Conservation (phyloP, 2,329 filamentous ascomycete species). For the Diatrype stigma region DNA sequence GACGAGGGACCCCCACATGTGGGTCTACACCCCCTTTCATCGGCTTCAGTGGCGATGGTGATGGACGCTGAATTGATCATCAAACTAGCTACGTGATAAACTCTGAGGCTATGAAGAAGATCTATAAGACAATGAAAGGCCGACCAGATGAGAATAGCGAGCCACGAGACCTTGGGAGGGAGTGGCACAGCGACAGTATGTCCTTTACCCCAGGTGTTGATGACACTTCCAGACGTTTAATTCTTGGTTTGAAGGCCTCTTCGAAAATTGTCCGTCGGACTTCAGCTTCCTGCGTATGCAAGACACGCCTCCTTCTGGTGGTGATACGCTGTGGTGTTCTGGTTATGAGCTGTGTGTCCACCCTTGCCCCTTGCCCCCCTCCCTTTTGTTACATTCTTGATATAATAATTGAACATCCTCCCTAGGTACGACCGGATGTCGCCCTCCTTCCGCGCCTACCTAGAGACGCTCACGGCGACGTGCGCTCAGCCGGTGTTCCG, state of each 20-base stretch:
- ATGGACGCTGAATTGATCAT: neutral
- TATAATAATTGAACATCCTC: neutral
- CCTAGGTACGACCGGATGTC: constrained; percentile 44
- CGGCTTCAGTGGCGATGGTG: neutral
- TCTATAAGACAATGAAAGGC: constrained; percentile 33
- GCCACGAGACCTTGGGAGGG: constrained; percentile 26
- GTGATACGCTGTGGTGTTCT: constrained; percentile 38
- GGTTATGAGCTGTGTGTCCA: constrained; percentile 33
- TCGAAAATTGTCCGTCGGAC: constrained; percentile 27
- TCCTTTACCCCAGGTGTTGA: neutral
- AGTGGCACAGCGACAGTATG: constrained; percentile 33
- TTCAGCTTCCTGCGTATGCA: constrained; percentile 29
- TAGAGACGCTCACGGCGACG: constrained; percentile 42
- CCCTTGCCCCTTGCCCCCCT: neutral
- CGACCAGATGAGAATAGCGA: constrained; percentile 19
- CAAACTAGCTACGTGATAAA: constrained; percentile 32
- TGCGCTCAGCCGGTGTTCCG: constrained; percentile 36
- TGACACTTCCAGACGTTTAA: neutral
- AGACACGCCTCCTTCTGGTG: constrained; percentile 26
- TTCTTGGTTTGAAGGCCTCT: constrained; percentile 16
- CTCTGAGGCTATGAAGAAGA: constrained; percentile 29
- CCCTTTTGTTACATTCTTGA: neutral
- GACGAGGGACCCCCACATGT: constrained; percentile 33
- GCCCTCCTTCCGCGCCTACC: constrained; percentile 39
- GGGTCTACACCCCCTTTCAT: constrained; percentile 7